phyloP scores from a whole-genome alignment of 805 yeast genomes.

The Candida xiaguanensis region DNA sequence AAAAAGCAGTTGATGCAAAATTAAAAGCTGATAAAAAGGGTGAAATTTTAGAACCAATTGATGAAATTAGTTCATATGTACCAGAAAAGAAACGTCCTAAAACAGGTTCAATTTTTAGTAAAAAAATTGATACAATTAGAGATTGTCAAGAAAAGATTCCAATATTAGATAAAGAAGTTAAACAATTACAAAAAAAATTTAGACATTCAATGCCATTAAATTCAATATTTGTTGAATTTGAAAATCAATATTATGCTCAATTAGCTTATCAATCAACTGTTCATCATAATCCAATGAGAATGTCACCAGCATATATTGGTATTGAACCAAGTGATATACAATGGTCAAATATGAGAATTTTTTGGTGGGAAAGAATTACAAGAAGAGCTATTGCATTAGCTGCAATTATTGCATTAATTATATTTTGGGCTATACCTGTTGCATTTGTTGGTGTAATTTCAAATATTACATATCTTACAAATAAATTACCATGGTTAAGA shows the following conservation, averaged over 20 bases:
- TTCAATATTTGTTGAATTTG: constrained; percentile 76
- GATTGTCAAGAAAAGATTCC: constrained; percentile 57
- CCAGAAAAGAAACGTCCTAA: constrained; percentile 70
- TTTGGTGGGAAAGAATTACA: constrained; percentile 73
- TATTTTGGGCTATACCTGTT: constrained; percentile 96
- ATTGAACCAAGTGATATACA: constrained; percentile 58
- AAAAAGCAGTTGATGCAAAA: constrained; percentile 60
- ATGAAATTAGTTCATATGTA: constrained; percentile 53
- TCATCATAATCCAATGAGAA: constrained; percentile 63
- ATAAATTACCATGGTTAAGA: constrained; percentile 65
- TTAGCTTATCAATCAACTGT: constrained; percentile 61
- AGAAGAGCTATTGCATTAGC: constrained; percentile 51
- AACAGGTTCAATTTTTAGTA: constrained; percentile 39
- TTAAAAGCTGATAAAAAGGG: constrained; percentile 68
- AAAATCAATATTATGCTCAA: constrained; percentile 71
- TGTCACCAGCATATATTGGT: constrained; percentile 60
- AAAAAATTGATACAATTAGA: constrained; percentile 60
- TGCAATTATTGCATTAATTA: constrained; percentile 53
- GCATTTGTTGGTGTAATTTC: constrained; percentile 96
- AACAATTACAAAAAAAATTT: constrained; percentile 49
- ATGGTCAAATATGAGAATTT: constrained; percentile 72
- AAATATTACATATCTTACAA: constrained; percentile 71
- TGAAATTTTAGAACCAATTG: constrained; percentile 36
- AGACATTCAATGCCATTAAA: constrained; percentile 60
- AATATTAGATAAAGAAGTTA: constrained; percentile 52